phyloP scores from a whole-genome alignment of 768 basidiomycete genomes.

The Boletellus sp. region DNA sequence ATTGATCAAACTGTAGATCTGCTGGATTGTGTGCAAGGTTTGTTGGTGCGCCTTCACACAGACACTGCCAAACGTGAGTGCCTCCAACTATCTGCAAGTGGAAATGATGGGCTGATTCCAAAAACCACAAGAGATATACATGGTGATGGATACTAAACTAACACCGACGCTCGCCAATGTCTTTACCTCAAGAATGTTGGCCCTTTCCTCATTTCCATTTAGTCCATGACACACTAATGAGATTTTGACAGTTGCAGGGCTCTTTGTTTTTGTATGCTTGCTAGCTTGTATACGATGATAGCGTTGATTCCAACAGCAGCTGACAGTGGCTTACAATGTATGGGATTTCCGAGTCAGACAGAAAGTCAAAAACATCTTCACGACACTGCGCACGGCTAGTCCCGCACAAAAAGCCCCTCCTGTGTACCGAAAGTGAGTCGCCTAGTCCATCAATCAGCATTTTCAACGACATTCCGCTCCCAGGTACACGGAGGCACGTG shows the following conservation, averaged over 20 bases:
- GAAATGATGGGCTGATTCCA: background rate
- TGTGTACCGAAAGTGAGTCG: conserved; percentile 10
- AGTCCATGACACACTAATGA: background rate
- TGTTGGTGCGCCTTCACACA: conserved; percentile 31
- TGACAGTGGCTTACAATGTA: conserved; percentile 29
- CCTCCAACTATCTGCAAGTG: background rate
- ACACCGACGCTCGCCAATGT: conserved; percentile 29
- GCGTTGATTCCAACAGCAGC: background rate
- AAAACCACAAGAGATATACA: conserved; percentile 2
- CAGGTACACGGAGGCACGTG: background rate
- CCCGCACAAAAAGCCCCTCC: background rate
- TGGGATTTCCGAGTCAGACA: background rate
- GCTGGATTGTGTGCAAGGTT: conserved; percentile 14
- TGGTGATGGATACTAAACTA: conserved; percentile 8
- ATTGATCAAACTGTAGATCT: conserved; percentile 40
- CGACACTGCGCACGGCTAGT: conserved; percentile 1
- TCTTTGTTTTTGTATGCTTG: conserved; percentile 44
- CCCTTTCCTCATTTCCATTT: background rate
- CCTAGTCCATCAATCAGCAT: background rate
- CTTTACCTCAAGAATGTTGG: conserved; percentile 49
- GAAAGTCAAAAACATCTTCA: conserved; percentile 12
- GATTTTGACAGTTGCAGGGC: conserved; percentile 40
- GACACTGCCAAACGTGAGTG: conserved; percentile 29
- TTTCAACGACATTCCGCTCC: background rate
- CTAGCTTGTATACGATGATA: background rate